phyloP scores from a whole-genome alignment of 495 filamentous ascomycete genomes.

The Pseudoneurospora amorphoporcata region DNA sequence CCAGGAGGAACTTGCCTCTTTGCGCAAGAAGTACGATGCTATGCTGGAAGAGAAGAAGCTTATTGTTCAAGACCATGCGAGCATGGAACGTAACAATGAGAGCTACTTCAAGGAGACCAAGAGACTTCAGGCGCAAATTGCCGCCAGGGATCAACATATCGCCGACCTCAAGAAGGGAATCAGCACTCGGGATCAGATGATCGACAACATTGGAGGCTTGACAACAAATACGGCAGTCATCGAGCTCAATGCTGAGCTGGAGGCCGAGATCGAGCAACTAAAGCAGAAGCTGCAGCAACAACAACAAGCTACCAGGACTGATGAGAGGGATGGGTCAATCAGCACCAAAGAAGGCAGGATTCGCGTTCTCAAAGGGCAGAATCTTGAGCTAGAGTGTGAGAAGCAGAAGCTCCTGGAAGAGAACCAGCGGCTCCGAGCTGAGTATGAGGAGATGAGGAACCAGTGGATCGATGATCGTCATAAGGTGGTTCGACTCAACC shows the following conservation, averaged over 20 bases:
- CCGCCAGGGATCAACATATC: conserved; percentile 26
- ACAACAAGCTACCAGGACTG: conserved; percentile 11
- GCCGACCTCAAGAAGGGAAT: conserved; percentile 26
- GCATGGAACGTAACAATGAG: conserved; percentile 37
- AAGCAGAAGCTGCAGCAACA: conserved; percentile 18
- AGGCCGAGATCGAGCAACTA: conserved; percentile 25
- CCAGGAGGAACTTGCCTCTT: conserved; percentile 24
- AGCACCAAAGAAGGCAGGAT: conserved; percentile 16
- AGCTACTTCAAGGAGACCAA: conserved; percentile 37
- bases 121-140: conserved; percentile 30
- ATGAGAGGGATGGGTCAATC: conserved; percentile 18
- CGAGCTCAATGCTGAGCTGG: conserved; percentile 25
- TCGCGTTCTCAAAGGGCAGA: conserved; percentile 24
- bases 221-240: conserved; percentile 22
- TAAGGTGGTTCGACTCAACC: conserved; percentile 21
- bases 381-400: conserved; percentile 23
- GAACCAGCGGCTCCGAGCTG: conserved; percentile 20
- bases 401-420: conserved; percentile 23
- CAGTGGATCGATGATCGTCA: conserved; percentile 20
- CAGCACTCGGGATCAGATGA: conserved; percentile 21
- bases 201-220: conserved; percentile 22
- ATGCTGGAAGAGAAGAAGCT: conserved; percentile 28
- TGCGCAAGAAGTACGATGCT: conserved; percentile 21
- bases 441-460: conserved; percentile 15
- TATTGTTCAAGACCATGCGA: conserved; percentile 30